Evolutionary conservation across 345 rosid species (phyloP).

Genomic region (Acer saccharum): DNA sequence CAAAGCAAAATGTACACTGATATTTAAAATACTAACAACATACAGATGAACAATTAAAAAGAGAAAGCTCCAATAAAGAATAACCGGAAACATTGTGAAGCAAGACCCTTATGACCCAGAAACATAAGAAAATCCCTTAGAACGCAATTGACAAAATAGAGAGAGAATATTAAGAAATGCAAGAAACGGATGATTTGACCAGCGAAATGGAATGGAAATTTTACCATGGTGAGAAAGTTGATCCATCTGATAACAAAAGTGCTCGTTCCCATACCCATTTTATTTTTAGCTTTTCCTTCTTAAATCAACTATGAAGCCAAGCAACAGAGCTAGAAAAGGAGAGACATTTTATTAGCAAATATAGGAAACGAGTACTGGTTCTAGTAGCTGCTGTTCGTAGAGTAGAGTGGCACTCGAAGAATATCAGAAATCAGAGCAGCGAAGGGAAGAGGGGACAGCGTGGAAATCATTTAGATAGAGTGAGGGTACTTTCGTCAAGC

Average conservation of each 20-base stretch:
- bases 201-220: background rate
- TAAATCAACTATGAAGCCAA: constrained; percentile 14
- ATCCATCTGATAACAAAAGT: constrained; percentile 90
- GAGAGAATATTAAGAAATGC: background rate
- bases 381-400: background rate
- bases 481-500: constrained; percentile 34
- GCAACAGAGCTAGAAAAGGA: constrained; percentile 8
- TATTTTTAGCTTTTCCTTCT: constrained; percentile 15
- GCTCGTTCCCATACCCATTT: constrained; percentile 87
- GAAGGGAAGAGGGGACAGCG: background rate
- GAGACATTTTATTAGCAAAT: background rate
- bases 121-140: constrained; percentile 24
- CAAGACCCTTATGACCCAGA: background rate
- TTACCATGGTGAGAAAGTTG: constrained; percentile 90
- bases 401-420: constrained; percentile 31
- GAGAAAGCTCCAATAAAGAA: background rate
- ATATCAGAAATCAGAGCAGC: background rate
- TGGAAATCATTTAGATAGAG: background rate
- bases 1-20: background rate
- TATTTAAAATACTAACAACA: background rate
- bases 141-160: background rate
- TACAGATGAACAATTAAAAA: background rate
- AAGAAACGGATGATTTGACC: background rate
- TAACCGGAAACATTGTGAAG: background rate
- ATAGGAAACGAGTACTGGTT: background rate